Conservation (phyloP, 192 early-diverging fungal species). For the Lobosporangium transversale region DNA sequence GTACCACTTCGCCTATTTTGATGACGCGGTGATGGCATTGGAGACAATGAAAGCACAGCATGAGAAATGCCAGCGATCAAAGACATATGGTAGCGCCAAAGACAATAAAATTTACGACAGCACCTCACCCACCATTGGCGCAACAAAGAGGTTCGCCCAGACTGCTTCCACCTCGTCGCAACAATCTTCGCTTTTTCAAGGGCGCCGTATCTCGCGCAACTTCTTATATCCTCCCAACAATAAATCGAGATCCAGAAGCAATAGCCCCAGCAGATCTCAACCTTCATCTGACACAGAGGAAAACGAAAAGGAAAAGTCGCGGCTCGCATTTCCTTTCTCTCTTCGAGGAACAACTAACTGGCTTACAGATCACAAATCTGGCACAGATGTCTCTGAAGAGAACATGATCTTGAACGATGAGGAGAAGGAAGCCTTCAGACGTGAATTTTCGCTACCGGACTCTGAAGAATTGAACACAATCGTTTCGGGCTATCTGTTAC, state of each 20-base stretch:
- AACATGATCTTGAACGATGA: conserved; percentile 9
- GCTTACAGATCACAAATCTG: conserved; percentile 32
- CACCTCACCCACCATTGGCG: conserved; percentile 26
- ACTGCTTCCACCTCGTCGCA: not conserved
- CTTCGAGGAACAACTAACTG: conserved; percentile 42
- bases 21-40: conserved; percentile 56
- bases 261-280: conserved; percentile 28
- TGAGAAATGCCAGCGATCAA: conserved; percentile 22
- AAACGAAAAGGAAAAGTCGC: conserved; percentile 17
- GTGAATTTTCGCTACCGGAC: conserved; percentile 66
- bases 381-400: conserved; percentile 15
- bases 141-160: conserved; percentile 2
- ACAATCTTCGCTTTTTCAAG: conserved; percentile 17
- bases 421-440: conserved; percentile 55
- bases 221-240: conserved; percentile 2
- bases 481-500: conserved; percentile 59
- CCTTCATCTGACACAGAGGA: conserved; percentile 40
- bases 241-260: conserved; percentile 19
- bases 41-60: conserved; percentile 38
- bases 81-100: not conserved
- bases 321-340: conserved; percentile 27
- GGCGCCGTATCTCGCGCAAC: conserved; percentile 13
- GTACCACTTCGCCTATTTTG: conserved; percentile 76
- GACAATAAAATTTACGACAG: conserved; percentile 21
- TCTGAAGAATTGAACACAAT: conserved; percentile 62